Evolutionary conservation across 2,329 filamentous ascomycete genomes (phyloP), one percentile per base, ranked within the genome.

Genomic region (Pseudogymnoascus sp.): DNA sequence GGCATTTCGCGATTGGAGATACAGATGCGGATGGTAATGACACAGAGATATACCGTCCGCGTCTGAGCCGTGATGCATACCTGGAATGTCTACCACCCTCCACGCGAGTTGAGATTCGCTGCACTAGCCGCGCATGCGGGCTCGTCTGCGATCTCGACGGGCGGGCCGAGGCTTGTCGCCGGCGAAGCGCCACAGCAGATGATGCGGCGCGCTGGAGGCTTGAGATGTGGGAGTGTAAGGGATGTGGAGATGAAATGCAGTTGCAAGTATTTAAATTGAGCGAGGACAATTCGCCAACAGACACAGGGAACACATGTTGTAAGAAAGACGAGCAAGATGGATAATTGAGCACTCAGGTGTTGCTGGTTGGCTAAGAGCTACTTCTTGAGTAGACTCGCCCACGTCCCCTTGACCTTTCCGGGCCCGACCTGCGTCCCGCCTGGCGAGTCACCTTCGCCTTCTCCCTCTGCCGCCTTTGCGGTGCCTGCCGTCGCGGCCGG

Each of bases 381-480:
- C 58, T 59, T 41, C 58, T 59, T 59, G n/a, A 59, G 35, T 6
- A 59, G 33, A 25, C 58, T 41, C 6, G 33, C 38, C 58, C 58
- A 59, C 0, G 13, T 59, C 1, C 58, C 58, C 38, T 59, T 41
- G 5, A 59, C 58, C 33, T 59, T 59, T 39, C 58, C 58, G 13
- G 58, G 58, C n/a, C 58, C 58, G 38, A 59, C 58, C 21, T 38
- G 58, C 17, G 33, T 41, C 17, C 35, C 38, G 27, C 7, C 58
- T 38, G 27, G 35, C 6, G 33, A 27, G 35, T 31, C 35, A 21
- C 58, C 58, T 9, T 59, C 38, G 21, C 33, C 5, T 33, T 59
- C 58, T 7, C 33, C 21, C 58, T 39, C 27, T 12, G 33, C 5
- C 10, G 7, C 35, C 35, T 39, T 41, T 17, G 17, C 33, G 2